phyloP scores from a whole-genome alignment of 2,329 filamentous ascomycete species.

The Aspergillus transmontanensis region DNA sequence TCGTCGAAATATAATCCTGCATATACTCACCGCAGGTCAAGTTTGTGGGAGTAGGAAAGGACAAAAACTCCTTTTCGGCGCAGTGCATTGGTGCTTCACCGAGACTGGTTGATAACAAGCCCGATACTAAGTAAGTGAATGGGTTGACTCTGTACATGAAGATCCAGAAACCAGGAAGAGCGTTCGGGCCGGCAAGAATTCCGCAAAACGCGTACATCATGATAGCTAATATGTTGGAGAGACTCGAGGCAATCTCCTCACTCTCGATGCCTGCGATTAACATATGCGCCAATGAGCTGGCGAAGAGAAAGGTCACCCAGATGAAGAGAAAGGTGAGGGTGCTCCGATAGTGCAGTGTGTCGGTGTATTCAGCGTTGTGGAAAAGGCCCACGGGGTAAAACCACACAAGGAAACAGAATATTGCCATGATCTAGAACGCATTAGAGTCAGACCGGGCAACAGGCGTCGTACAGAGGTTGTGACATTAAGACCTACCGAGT shows the following conservation, averaged over 20 bases:
- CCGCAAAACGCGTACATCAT: conserved; percentile 18
- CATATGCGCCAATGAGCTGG: conserved; percentile 70
- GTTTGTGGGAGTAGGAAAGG: neutral
- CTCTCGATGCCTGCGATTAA: conserved; percentile 54
- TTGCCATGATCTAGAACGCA: conserved; percentile 51
- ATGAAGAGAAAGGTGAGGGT: conserved; percentile 64
- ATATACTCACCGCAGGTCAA: conserved; percentile 11
- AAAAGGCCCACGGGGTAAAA: conserved; percentile 61
- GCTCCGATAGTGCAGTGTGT: conserved; percentile 52
- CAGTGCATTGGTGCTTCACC: conserved; percentile 7
- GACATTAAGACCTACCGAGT: conserved; percentile 27
- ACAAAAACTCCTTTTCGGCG: conserved; percentile 2
- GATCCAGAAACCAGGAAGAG: conserved; percentile 18
- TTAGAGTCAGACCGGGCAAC: neutral
- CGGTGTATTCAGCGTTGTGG: conserved; percentile 32
- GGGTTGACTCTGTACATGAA: conserved; percentile 18
- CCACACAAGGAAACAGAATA: conserved; percentile 60
- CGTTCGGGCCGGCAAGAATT: conserved; percentile 13
- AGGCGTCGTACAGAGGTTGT: neutral
- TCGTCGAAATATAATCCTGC: conserved; percentile 2
- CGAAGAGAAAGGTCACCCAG: conserved; percentile 67
- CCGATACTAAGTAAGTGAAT: conserved; percentile 28
- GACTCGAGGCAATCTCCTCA: conserved; percentile 6
- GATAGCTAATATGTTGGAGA: conserved; percentile 12
- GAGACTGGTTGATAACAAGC: conserved; percentile 3